Base-by-base conservation (phyloP, 306 rosid genomes). In the Lathyrus aphaca region DNA sequence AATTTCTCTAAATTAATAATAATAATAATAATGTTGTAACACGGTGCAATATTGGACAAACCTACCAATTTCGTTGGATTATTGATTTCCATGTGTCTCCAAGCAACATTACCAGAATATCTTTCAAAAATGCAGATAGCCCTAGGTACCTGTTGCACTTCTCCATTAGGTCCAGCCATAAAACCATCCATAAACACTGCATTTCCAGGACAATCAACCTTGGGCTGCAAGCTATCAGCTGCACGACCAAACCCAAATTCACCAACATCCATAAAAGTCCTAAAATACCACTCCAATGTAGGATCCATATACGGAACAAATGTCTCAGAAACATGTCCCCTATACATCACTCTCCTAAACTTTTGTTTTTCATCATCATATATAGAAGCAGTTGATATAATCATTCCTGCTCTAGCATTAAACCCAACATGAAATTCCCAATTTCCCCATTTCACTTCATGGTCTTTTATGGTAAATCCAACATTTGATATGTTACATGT, bases 231-330 rank as follows among this genome's bases (percentile, higher is more conserved):
- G 71, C 77, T 64, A 37, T 84, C 91, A 4, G 98, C 96, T 13
- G 95, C 15, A 63, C 92, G 84, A 9, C 98, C 96, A 49, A 92
- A 89, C 15, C 98, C 98, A 63, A 83, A 92, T 54, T 92, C 98
- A 0, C 96, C 98, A 6, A 82, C 72, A 54, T 92, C 98, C 95
- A 92, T 84, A 55, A 87, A 92, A n/a, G 98, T 89, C 75, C 81
- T 89, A 53, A 72, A 92, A 50, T 89, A 92, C 96, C 96, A 92
- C 61, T 92, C 98, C 10, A 64, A 38, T 53, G 95, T 82, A 5
- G 91, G 86, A 74, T 92, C 96, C 95, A 87, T 86, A 19, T 92
- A 89, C 14, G 98, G 96, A 30, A 92, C 98, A 74, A 89, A 89
- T 13, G 89, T 84, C 80, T 92, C 96, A 0, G 98, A 87, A n/a